Percentiles rank a stretch among this genome's conserved stretches.
Conservation (phyloP, 2,329 filamentous ascomycete genomes). For the Ophiocordyceps camponoti-saundersi region DNA sequence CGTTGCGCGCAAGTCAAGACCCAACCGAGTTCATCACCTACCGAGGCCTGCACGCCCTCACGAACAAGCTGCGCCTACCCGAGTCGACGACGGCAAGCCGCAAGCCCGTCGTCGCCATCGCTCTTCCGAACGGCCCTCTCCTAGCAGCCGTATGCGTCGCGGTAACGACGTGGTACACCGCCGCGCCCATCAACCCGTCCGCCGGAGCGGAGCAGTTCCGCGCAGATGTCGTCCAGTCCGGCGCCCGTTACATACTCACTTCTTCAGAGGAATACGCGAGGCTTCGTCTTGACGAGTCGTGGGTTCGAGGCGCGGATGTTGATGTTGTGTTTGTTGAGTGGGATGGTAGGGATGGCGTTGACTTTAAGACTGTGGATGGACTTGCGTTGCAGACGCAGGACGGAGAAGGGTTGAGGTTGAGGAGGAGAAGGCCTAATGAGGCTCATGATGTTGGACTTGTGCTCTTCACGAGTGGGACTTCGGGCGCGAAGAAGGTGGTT, state of each 20-base stretch:
- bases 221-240: constrained; percentile 28
- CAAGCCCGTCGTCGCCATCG: constrained; percentile 30
- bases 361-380: constrained; percentile 8
- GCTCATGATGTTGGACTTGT: constrained; percentile 31
- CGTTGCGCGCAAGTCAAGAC: not conserved
- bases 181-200: constrained; percentile 32
- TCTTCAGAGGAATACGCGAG: constrained; percentile 20
- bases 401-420: too few species aligned
- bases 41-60: constrained; percentile 13
- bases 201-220: constrained; percentile 31
- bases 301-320: constrained; percentile 16
- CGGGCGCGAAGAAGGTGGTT: constrained; percentile 40
- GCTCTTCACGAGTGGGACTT: constrained; percentile 40
- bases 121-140: constrained; percentile 34
- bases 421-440: constrained; percentile 15
- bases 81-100: not conserved
- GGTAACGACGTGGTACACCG: constrained; percentile 29
- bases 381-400: not conserved
- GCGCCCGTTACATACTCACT: constrained; percentile 28
- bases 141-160: constrained; percentile 32
- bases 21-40: constrained; percentile 14
- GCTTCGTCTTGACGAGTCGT: constrained; percentile 16
- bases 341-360: constrained; percentile 18
- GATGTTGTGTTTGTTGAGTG: constrained; percentile 21
- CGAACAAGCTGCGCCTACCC: constrained; percentile 16